Base-by-base conservation (phyloP, 2,329 filamentous ascomycete species). In the Coniochaeta ligniaria region DNA sequence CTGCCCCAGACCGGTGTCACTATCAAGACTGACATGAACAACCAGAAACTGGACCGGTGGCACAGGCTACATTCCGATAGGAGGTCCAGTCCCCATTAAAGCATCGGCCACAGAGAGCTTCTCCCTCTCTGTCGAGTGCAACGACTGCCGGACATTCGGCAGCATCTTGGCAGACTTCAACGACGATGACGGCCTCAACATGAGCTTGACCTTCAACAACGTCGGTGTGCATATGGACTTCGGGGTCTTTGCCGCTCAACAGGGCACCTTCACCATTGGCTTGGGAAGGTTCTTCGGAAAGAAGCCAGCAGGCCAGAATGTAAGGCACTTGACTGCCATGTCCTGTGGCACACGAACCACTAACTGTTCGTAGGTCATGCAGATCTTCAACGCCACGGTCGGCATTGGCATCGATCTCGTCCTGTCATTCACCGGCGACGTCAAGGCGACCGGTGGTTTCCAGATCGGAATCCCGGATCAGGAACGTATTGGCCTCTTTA, bases 111-210 rank as follows among this genome's bases (percentile, higher is more conserved):
- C 54, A 14, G 61, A 43, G 47, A 36, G 28, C 3, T 58, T 64
- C 45, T 47, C 43, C n/a, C 54, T 64, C 17, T 43, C 58, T 20
- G 58, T 64, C 52, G 57, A 64, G 22, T 64, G 63, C 55, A 57
- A 41, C 20, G 63, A 64, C 57, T 64, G 63, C 59, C 52, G 60
- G 36, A 62, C 63, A 6, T 64, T 63, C 43, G 63, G 63, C 57
- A 61, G 43, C 41, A 60, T 64, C 60, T 43, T 58, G 6, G 61
- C 60, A 8, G 60, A 57, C 20, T 17, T 64, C 31, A 57, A 60
- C 59, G 59, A 59, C 57, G 47, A 59, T 17, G 57, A 62, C 20
- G 63, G 61, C 1, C 35, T 64, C 54, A 52, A 35, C n/a, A 43
- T 55, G 14, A 55, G 26, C 17, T 14, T 64, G 47, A 64, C 63